These are phyloP conservation scores for Aspergillus japonicus DNA, from an alignment of 2,329 filamentous ascomycete species.

Conservation along the genomic window DNA sequence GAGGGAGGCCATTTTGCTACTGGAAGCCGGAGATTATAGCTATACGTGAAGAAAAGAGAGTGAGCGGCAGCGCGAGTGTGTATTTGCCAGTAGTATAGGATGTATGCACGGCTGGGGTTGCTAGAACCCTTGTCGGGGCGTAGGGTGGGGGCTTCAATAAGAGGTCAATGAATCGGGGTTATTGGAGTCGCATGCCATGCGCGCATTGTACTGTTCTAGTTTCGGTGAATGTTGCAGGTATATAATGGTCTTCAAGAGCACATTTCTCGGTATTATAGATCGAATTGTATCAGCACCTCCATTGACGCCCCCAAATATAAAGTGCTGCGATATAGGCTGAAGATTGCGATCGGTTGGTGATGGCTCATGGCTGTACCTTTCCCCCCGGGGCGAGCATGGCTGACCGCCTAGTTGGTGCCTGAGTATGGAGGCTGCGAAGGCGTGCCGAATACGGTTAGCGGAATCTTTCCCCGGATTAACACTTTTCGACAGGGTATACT, in stretches of 20 bases:
- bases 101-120: not conserved
- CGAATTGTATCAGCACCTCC: not conserved
- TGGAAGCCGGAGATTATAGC: not conserved
- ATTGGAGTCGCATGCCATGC: not conserved
- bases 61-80: not conserved
- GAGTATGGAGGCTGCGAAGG: not conserved
- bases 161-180: not conserved
- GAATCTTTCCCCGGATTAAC: no score
- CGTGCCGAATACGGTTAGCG: no score
- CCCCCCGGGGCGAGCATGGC: not conserved
- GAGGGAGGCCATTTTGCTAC: conserved; percentile 32
- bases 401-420: not conserved
- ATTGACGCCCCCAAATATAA: not conserved
- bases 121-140: not conserved
- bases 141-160: not conserved
- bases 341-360: not conserved
- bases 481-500: no score
- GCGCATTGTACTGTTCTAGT: not conserved
- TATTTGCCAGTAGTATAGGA: not conserved
- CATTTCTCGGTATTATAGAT: not conserved
- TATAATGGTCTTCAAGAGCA: not conserved
- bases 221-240: not conserved
- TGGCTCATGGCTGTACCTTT: not conserved
- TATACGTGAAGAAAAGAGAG: not conserved
- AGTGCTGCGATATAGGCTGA: not conserved